Evolutionary conservation across 768 basidiomycete species (phyloP).

Genomic region (Lactarius quietus): DNA sequence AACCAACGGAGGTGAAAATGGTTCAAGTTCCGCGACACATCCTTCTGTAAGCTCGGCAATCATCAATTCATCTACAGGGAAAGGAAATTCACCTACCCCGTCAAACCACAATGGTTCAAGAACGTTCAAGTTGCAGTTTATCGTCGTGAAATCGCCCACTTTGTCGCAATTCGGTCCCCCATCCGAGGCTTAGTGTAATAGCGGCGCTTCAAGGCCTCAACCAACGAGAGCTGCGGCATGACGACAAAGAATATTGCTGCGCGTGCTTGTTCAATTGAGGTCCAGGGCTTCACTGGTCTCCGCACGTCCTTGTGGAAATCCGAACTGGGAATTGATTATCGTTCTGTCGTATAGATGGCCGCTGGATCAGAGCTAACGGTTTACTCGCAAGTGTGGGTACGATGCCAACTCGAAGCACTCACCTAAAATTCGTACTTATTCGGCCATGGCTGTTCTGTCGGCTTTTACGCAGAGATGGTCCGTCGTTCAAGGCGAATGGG

Average conservation of each 20-base stretch:
- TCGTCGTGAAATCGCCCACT: not conserved
- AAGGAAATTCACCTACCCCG: not conserved
- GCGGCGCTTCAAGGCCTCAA: not conserved
- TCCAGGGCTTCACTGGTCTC: not conserved
- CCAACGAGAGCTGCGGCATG: not conserved
- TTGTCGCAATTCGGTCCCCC: not conserved
- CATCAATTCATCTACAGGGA: not conserved
- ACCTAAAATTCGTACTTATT: not conserved
- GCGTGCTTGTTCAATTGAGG: not conserved
- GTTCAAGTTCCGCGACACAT: not conserved
- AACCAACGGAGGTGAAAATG: not conserved
- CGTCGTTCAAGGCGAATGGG: not conserved
- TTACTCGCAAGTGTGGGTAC: not conserved
- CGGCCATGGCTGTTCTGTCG: not conserved
- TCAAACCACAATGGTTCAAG: not conserved
- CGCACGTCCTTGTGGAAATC: not conserved
- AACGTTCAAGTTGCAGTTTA: not conserved
- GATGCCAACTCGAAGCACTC: not conserved
- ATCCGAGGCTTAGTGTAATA: too few species aligned
- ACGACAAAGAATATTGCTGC: not conserved
- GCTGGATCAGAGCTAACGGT: not conserved
- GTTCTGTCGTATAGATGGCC: not conserved
- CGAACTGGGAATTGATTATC: not conserved
- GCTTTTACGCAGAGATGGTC: not conserved
- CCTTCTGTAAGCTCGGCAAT: not conserved